Evolutionary conservation across 2,329 filamentous ascomycete genomes (phyloP), one percentile per base, ranked within the genome.

Genomic region (Didymella sp.): DNA sequence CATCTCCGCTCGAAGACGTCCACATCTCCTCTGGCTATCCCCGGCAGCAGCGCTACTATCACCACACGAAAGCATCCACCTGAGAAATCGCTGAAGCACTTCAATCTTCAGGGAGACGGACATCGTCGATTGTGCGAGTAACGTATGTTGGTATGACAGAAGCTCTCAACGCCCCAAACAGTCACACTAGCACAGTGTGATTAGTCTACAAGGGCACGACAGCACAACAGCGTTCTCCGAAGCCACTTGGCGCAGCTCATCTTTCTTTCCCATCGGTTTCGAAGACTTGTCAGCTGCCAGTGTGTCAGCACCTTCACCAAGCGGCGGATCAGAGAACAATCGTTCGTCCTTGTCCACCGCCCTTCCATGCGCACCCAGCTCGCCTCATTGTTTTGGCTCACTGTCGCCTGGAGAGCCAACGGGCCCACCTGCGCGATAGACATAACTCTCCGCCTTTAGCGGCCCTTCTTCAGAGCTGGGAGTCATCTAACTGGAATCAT

Each of bases 401-500:
- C 51, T 51, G 24, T 59, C 62, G 19, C 51, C 45, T 9, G 46
- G 37, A 3, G 40, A 24, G 22, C 53, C 53, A 6, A 37, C 40
- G 11, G 38, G 35, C 6, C 31, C 37, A 5, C 30, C 37, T 17
- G 30, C 45, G 11, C 38, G 21, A 33, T 60, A 54, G 25, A 37
- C 50, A 31, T 57, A 43, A 24, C 59, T 27, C 15, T 58, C 56
- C 9, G 46, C 45, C 4, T 56, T 59, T 8, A 19, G 44, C 6
- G 28, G 58, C 40, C 66, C 66, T 13, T 62, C 52, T 33, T 69
- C 63, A n/a, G 56, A 53, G 17, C 56, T 58, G 31, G n/a, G n/a
- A n/a, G n/a, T n/a, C n/a, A n/a, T n/a, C n/a, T n/a, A n/a, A n/a
- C n/a, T n/a, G n/a, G n/a, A n/a, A n/a, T n/a, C n/a, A n/a, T n/a